Base-by-base conservation (phyloP, 305 asterid genomes). In the Rubia balearica region DNA sequence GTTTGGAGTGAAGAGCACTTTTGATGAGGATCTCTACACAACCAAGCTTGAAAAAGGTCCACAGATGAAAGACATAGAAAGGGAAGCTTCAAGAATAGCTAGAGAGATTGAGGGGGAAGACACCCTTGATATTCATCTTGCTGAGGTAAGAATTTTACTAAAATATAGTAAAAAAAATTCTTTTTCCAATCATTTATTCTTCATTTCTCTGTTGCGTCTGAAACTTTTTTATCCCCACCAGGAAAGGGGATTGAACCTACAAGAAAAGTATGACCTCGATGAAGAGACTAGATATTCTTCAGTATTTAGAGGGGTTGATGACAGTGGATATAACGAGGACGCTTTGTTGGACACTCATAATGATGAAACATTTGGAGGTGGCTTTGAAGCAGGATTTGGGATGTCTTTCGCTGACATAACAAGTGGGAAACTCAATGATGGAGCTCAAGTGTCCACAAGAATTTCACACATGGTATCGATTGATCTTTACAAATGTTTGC, bases 41-140 rank as follows among this genome's bases (percentile, higher is more conserved):
- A 95, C 99, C 73, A 92, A 89, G 82, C 97, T 95, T 75, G 96
- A 87, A 70, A 90, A 78, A 77, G 99, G 99, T 74, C 97, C 96
- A 79, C 96, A 86, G 73, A 90, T 68, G 88, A 87, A 87, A 79
- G 96, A 88, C 70, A 67, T 86, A 81, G 99, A 95, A 84, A 90
- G 81, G 81, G 96, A 88, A 81, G 99, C 99, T 76, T 63, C 67
- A 36, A 85, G 91, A 74, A 80, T 95, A 75, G 99, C 98, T 70
- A 84, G 86, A 77, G 99, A 95, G 85, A 95, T 95, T 68, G 97
- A 90, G 89, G 89, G 95, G 7, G 97, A 95, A 82, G 95, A 86
- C n/a, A 95, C 99, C 76, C 81, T 17, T 77, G 98, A 95, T 85
- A 90, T 88, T 83, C 99, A 91, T 85, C 82, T 90, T 38, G 98